Conservation (phyloP, 306 rosid genomes). For the Trichosanthes truncata region DNA sequence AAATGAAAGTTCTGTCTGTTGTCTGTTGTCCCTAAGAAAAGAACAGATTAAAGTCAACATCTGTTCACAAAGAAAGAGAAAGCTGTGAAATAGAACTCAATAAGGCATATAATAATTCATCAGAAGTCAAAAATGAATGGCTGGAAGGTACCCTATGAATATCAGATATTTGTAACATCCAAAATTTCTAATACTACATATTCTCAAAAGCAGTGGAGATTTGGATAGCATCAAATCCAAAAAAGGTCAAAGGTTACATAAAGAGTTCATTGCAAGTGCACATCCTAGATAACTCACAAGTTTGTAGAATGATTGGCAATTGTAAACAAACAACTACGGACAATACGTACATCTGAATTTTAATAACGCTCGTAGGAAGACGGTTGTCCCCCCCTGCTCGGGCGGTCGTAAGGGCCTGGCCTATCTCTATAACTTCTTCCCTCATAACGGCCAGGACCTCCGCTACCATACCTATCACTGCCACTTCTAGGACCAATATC, state of each 20-base stretch:
- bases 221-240: neutral
- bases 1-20: neutral
- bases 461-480: constrained; percentile 56
- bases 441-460: constrained; percentile 50
- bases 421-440: constrained; percentile 68
- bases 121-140: neutral
- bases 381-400: constrained; percentile 50
- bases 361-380: constrained; percentile 73
- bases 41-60: neutral
- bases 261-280: neutral
- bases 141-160: neutral
- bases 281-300: constrained; percentile 3
- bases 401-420: constrained; percentile 79
- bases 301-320: neutral
- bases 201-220: neutral
- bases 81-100: neutral
- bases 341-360: neutral
- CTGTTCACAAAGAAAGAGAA: neutral
- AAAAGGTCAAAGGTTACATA: neutral
- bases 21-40: neutral
- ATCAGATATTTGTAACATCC: neutral
- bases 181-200: neutral
- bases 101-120: neutral
- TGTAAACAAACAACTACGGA: neutral
- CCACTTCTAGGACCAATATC: constrained; percentile 55